A percentile compares a stretch with the other conserved stretches of the same genome.
These are phyloP conservation scores for Scutellaria galericulata DNA, from an alignment of 257 asterid species.

Conservation along the genomic window DNA sequence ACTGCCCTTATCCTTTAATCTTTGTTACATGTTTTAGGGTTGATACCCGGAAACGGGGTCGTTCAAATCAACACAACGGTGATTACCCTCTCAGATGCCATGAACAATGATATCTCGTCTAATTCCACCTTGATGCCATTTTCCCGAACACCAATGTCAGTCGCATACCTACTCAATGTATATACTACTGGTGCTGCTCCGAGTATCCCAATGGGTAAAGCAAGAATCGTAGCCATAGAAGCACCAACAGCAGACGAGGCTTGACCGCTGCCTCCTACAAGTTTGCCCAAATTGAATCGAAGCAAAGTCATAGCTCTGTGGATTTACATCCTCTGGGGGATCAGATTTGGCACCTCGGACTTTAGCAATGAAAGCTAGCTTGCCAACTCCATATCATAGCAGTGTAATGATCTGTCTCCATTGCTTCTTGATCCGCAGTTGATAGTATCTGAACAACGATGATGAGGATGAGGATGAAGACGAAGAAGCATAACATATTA, in stretches of 20 bases:
- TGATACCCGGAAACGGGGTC: too few relatives aligned
- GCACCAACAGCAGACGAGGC: conserved; percentile 28
- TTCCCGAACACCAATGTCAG: conserved; percentile 36
- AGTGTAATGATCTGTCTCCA: too few relatives aligned
- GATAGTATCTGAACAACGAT: conserved; percentile 16
- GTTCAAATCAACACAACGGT: too few relatives aligned
- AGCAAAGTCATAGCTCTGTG: conserved; percentile 44
- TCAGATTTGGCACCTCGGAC: conserved; percentile 35
- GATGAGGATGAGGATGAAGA: conserved; percentile 16
- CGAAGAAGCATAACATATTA: neutral
- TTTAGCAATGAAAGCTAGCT: conserved; percentile 33
- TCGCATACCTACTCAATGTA: conserved; percentile 23
- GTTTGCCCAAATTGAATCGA: conserved; percentile 31
- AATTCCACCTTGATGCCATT: conserved; percentile 26
- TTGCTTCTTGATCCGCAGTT: conserved; percentile 31
- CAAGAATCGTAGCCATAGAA: conserved; percentile 30
- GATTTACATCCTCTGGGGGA: conserved; percentile 27
- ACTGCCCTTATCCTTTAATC: too few relatives aligned
- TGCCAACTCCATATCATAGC: too few relatives aligned
- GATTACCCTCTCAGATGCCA: too few relatives aligned
- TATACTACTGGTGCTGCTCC: conserved; percentile 30
- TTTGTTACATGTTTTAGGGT: too few relatives aligned
- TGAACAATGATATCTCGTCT: conserved; percentile 14
- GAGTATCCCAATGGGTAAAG: conserved; percentile 27
- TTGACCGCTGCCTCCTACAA: conserved; percentile 41